Evolutionary conservation across 371 early-diverging fungal genomes (phyloP).

Genomic region (Mortierella sp.): DNA sequence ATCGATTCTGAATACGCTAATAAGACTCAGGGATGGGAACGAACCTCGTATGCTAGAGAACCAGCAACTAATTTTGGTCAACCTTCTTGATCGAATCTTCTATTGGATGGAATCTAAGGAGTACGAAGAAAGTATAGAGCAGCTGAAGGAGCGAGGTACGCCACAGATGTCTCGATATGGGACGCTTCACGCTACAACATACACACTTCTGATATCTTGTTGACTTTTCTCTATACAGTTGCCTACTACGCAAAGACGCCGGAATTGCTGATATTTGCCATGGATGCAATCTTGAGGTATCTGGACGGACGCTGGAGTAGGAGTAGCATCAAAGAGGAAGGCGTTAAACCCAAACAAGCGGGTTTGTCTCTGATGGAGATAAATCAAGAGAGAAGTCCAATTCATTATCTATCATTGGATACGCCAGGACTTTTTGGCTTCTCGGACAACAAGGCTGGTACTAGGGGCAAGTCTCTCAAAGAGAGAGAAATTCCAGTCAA

Average conservation of each 20-base stretch:
- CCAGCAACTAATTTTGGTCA: conserved; percentile 33
- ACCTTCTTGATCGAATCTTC: conserved; percentile 47
- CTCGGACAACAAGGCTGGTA: conserved; percentile 20
- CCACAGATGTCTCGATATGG: not conserved
- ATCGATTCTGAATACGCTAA: conserved; percentile 35
- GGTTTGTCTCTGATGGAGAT: conserved; percentile 38
- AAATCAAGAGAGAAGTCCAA: conserved; percentile 37
- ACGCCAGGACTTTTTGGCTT: conserved; percentile 20
- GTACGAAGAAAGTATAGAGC: conserved; percentile 25
- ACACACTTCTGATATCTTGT: not conserved
- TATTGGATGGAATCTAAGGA: conserved; percentile 40
- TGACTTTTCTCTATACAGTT: conserved; percentile 13
- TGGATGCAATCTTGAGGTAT: conserved; percentile 35
- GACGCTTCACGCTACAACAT: not conserved
- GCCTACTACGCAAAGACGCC: conserved; percentile 30
- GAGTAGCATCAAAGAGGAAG: conserved; percentile 16
- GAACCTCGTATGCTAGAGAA: conserved; percentile 32
- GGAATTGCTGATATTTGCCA: conserved; percentile 31
- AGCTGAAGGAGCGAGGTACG: conserved; percentile 38
- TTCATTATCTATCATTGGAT: conserved; percentile 33
- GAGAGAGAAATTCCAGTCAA: conserved; percentile 22
- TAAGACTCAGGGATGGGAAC: conserved; percentile 26
- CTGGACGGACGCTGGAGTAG: conserved; percentile 51
- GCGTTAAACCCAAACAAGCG: conserved; percentile 5
- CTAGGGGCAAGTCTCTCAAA: conserved; percentile 31